Percentiles rank a stretch among this genome's conserved stretches.
Conservation (phyloP, 345 rosid species). For the Lenwebbia sp. region DNA sequence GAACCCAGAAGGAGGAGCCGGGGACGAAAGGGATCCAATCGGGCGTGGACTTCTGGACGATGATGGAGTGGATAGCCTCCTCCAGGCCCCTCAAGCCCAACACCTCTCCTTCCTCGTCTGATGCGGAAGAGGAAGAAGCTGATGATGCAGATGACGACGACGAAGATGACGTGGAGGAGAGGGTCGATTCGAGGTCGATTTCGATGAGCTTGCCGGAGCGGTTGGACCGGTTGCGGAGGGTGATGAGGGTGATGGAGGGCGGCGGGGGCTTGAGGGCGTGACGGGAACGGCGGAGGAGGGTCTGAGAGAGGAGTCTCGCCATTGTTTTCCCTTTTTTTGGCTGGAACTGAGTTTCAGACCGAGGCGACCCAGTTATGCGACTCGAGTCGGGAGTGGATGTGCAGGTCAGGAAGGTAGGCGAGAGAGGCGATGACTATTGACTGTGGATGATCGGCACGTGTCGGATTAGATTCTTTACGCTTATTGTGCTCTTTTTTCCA, state of each 20-base stretch:
- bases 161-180: conserved; percentile 7
- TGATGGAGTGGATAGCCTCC: conserved; percentile 18
- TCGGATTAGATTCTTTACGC: background rate
- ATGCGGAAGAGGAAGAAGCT: background rate
- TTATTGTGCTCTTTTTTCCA: background rate
- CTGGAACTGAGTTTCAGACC: background rate
- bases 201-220: conserved; percentile 15
- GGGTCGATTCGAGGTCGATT: conserved; percentile 16
- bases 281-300: background rate
- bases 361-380: background rate
- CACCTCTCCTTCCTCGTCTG: conserved; percentile 4
- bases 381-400: background rate
- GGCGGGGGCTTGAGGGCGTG: background rate
- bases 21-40: conserved; percentile 47
- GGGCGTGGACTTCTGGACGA: conserved; percentile 28
- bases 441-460: background rate
- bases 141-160: background rate
- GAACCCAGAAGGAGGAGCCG: conserved; percentile 44
- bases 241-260: background rate
- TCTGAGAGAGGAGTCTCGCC: conserved; percentile 4
- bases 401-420: background rate
- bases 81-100: conserved; percentile 15
- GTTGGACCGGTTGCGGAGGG: conserved; percentile 3
- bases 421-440: background rate
- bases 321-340: background rate